These are phyloP conservation scores for Phylloporus scabripes DNA, from an alignment of 768 basidiomycete genomes.

Conservation along the genomic window DNA sequence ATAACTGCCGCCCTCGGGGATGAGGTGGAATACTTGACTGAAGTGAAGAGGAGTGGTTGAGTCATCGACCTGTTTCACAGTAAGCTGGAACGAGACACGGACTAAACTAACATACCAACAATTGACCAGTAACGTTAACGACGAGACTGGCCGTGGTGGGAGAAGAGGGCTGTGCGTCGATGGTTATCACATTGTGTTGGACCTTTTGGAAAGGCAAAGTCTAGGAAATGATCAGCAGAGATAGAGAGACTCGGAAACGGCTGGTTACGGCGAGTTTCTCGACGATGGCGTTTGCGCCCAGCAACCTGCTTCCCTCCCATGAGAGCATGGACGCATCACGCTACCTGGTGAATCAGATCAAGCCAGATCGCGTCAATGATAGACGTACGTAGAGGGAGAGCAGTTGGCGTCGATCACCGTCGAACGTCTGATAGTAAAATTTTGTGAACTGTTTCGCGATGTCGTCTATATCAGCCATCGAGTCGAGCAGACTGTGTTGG, in stretches of 20 bases:
- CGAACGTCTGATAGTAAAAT: slow-evolving; percentile 83
- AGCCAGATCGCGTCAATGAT: slow-evolving; percentile 21
- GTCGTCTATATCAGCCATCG: slow-evolving; percentile 57
- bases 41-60: slow-evolving; percentile 75
- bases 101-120: slow-evolving; percentile 48
- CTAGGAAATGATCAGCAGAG: slow-evolving; percentile 33
- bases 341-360: slow-evolving; percentile 39
- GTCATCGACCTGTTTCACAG: slow-evolving; percentile 66
- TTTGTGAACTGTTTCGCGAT: slow-evolving; percentile 76
- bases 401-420: slow-evolving; percentile 53
- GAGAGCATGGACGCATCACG: slow-evolving; percentile 78
- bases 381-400: slow-evolving; percentile 70
- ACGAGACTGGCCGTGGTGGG: slow-evolving; percentile 44
- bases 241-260: not conserved
- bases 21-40: slow-evolving; percentile 90
- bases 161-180: slow-evolving; percentile 85
- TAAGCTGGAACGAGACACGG: slow-evolving; percentile 1
- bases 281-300: slow-evolving; percentile 50
- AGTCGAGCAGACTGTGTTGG: slow-evolving; percentile 33
- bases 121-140: slow-evolving; percentile 85
- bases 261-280: slow-evolving; percentile 67
- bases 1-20: slow-evolving; percentile 67
- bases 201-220: slow-evolving; percentile 77
- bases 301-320: slow-evolving; percentile 61
- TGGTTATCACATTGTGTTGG: slow-evolving; percentile 71